Base-by-base conservation (phyloP, 768 basidiomycete species). In the Tylopilus sp. region DNA sequence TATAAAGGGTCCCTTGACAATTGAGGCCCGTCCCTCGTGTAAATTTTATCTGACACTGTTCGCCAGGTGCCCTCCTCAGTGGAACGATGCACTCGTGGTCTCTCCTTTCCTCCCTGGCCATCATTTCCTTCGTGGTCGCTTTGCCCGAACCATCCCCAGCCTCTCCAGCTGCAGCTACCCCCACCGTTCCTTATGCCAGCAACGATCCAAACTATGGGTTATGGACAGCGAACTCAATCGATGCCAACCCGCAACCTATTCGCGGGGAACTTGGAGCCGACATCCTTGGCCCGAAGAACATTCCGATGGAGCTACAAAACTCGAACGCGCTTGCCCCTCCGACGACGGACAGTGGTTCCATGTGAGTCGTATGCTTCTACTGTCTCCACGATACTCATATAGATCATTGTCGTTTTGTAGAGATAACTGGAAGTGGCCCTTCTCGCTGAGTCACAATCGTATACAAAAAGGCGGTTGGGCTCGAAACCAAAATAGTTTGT, bases 401-500 rank as follows among this genome's bases (percentile, higher is more conserved):
- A 28, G 6, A 36, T 30, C 3, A 9, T 37, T 7, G 7, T n/a
- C 4, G 8, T 41, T 6, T 12, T 24, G 40, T 48, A 76, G 72
- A 1, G 47, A 54, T 1, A 85, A 84, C 57, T 74, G 75, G 55
- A 86, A 85, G 59, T 86, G 85, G 85, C 78, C 84, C 0, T 82
- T 85, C 61, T 72, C 78, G 44, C 63, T 83, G 21, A 84, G 83
- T 54, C 82, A 83, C 60, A 84, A 76, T 60, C 79, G 82, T 30
- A 58, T 86, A 8, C 76, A 78, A 48, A 72, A 74, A 5, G 85
- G 84, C n/a, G 85, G 85, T 2, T 86, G 84, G 83, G 79, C 84
- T 26, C 75, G 83, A 42, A 76, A 83, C 61, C 78, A 85, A 63
- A 86, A 82, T 55, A 54, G 84, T 79, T 47, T 19, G 75, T 63